phyloP scores from a whole-genome alignment of 768 basidiomycete species.

The Suillus brevipes region DNA sequence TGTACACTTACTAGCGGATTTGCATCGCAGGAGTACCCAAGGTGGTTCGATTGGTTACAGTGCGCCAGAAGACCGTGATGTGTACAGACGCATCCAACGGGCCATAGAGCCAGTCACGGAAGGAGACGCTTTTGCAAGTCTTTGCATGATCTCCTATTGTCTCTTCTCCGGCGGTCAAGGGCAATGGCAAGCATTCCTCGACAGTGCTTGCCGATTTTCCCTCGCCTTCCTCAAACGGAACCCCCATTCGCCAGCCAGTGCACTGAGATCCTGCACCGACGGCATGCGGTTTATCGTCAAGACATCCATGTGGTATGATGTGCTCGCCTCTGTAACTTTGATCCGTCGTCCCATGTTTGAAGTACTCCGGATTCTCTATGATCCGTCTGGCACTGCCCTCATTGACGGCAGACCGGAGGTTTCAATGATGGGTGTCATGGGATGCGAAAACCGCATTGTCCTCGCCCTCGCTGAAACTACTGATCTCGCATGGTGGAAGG shows the following conservation, averaged over 20 bases:
- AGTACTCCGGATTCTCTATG: constrained; percentile 59
- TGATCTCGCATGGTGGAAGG: constrained; percentile 67
- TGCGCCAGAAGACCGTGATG: constrained; percentile 27
- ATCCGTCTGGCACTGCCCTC: constrained; percentile 13
- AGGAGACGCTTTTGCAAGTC: constrained; percentile 77
- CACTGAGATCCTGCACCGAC: constrained; percentile 46
- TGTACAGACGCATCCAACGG: constrained; percentile 28
- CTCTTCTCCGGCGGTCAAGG: constrained; percentile 79
- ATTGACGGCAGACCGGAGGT: constrained; percentile 43
- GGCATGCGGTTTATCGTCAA: constrained; percentile 74
- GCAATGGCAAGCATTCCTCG: constrained; percentile 66
- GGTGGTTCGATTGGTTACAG: constrained; percentile 19
- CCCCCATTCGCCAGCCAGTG: constrained; percentile 40
- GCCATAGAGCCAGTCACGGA: constrained; percentile 35
- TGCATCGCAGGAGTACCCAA: constrained; percentile 44
- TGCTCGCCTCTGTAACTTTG: constrained; percentile 77
- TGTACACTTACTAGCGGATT: constrained; percentile 60
- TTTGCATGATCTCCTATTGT: constrained; percentile 74
- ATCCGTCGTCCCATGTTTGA: constrained; percentile 53
- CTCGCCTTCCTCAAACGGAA: constrained; percentile 43
- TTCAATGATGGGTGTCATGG: constrained; percentile 85
- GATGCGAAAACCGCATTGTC: constrained; percentile 77
- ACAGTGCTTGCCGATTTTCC: constrained; percentile 59
- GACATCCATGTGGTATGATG: constrained; percentile 86
- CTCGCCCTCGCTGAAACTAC: constrained; percentile 79